Percentiles rank a stretch among this genome's conserved stretches.
phyloP scores from a whole-genome alignment of 768 basidiomycete species.

The Rhizopogon roseolus region DNA sequence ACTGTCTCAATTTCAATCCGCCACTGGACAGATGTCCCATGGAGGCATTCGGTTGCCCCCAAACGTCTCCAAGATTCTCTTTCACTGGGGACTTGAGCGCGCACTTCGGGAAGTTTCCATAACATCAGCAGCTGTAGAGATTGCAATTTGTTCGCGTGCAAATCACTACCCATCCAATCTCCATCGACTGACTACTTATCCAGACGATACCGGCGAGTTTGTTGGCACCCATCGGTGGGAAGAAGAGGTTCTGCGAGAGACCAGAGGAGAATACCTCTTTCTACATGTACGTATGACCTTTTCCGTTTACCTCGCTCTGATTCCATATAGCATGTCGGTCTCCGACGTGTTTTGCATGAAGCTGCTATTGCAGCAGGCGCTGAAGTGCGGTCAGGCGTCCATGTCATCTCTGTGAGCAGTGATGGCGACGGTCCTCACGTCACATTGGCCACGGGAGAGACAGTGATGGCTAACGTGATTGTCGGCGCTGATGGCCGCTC shows the following conservation, averaged over 20 bases:
- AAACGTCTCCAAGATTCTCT: slow-evolving; percentile 52
- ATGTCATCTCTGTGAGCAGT: slow-evolving; percentile 28
- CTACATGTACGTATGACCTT: slow-evolving; percentile 35
- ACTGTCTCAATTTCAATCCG: not conserved
- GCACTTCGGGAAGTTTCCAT: slow-evolving; percentile 32
- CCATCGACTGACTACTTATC: slow-evolving; percentile 11
- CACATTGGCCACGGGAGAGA: slow-evolving; percentile 36
- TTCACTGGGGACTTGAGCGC: slow-evolving; percentile 50
- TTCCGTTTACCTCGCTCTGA: not conserved
- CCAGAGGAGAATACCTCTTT: slow-evolving; percentile 44
- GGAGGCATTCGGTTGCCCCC: slow-evolving; percentile 49
- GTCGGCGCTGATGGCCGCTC: slow-evolving; percentile 57
- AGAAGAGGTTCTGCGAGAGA: slow-evolving; percentile 41
- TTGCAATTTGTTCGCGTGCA: slow-evolving; percentile 24
- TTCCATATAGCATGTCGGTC: slow-evolving; percentile 42
- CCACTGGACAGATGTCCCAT: slow-evolving; percentile 20
- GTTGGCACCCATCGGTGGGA: slow-evolving; percentile 44
- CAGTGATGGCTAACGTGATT: slow-evolving; percentile 45
- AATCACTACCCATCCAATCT: not conserved
- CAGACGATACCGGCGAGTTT: slow-evolving; percentile 40
- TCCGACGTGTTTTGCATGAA: slow-evolving; percentile 43
- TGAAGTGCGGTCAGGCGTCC: slow-evolving; percentile 35
- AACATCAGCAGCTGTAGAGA: slow-evolving; percentile 14
- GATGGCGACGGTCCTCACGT: slow-evolving; percentile 30
- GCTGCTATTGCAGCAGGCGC: slow-evolving; percentile 46